Percentiles rank a stretch among this genome's conserved stretches.
phyloP scores from a whole-genome alignment of 2,329 filamentous ascomycete genomes.

The Zymoseptoria passerinii region DNA sequence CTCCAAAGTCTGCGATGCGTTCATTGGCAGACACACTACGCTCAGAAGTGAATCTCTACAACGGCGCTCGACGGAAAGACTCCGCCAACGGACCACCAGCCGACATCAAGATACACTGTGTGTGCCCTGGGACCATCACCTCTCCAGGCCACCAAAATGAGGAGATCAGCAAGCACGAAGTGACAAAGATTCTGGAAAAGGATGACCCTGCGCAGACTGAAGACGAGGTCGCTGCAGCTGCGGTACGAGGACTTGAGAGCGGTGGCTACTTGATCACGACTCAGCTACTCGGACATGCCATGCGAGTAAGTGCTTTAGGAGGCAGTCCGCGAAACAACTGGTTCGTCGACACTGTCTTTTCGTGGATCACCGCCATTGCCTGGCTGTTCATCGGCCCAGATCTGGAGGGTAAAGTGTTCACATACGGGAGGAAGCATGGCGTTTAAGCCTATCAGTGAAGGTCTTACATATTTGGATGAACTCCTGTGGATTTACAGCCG shows the following conservation, averaged over 20 bases:
- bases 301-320: conserved; percentile 54
- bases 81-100: conserved; percentile 43
- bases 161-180: conserved; percentile 66
- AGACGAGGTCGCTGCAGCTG: conserved; percentile 62
- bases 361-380: conserved; percentile 45
- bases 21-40: conserved; percentile 73
- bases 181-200: conserved; percentile 73
- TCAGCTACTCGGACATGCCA: conserved; percentile 60
- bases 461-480: background rate
- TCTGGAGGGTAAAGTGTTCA: conserved; percentile 48
- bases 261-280: conserved; percentile 76
- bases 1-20: conserved; percentile 77
- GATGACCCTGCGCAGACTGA: conserved; percentile 73
- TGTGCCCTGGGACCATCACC: conserved; percentile 77
- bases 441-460: background rate
- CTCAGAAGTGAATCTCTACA: conserved; percentile 81
- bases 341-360: conserved; percentile 47
- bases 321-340: conserved; percentile 47
- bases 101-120: conserved; percentile 68
- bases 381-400: conserved; percentile 52
- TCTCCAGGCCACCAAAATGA: conserved; percentile 68
- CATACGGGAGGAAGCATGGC: conserved; percentile 50
- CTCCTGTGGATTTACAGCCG: background rate
- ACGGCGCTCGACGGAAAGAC: conserved; percentile 46
- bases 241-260: conserved; percentile 67